phyloP scores from a whole-genome alignment of 2,329 filamentous ascomycete species.

The Penicillium psychrosexuale region DNA sequence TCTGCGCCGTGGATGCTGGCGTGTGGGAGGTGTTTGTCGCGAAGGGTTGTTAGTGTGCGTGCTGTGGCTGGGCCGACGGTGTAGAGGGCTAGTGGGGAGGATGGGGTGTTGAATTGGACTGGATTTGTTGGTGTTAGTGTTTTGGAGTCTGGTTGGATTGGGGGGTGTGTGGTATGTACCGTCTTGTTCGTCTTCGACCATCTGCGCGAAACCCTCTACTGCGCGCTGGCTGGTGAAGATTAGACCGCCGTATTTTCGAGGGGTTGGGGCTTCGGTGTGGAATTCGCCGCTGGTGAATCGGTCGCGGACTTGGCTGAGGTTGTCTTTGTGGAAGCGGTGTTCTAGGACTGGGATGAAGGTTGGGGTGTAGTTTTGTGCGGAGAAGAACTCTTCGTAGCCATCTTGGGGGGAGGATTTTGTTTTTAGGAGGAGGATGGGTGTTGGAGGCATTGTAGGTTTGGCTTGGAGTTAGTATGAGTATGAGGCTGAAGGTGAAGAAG shows the following conservation, averaged over 20 bases:
- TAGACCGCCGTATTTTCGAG: slow-evolving; percentile 43
- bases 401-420: slow-evolving; percentile 47
- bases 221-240: slow-evolving; percentile 52
- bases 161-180: slow-evolving; percentile 21
- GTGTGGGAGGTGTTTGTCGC: slow-evolving; percentile 42
- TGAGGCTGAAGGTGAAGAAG: neutral
- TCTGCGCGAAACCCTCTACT: slow-evolving; percentile 45
- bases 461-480: too few relatives aligned
- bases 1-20: slow-evolving; percentile 71
- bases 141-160: neutral
- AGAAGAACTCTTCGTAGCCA: slow-evolving; percentile 47
- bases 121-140: neutral
- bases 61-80: slow-evolving; percentile 53
- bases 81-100: slow-evolving; percentile 37
- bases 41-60: slow-evolving; percentile 61
- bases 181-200: slow-evolving; percentile 31
- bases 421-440: slow-evolving; percentile 46
- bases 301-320: slow-evolving; percentile 34
- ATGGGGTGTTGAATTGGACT: slow-evolving; percentile 20
- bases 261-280: neutral
- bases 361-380: slow-evolving; percentile 31
- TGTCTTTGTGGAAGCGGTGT: slow-evolving; percentile 40
- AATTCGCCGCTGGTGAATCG: slow-evolving; percentile 38
- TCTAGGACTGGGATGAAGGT: slow-evolving; percentile 48
- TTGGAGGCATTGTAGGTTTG: slow-evolving; percentile 21